Conservation (phyloP, 2,329 filamentous ascomycete genomes). For the Fusarium duplospermum region DNA sequence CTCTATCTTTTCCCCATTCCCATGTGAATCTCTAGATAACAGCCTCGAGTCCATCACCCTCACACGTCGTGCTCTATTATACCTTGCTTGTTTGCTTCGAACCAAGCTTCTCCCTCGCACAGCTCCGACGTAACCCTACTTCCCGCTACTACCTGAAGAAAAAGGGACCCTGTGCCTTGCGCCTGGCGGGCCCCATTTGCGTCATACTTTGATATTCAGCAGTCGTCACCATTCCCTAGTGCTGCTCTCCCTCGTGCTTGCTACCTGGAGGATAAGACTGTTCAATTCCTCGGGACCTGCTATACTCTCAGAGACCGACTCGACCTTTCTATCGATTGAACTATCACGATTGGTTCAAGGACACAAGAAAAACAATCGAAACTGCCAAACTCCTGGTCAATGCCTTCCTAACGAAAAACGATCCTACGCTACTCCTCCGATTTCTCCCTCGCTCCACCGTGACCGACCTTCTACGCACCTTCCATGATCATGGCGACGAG, state of each 20-base stretch:
- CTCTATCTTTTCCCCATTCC: conserved; percentile 9
- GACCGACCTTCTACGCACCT: conserved; percentile 19
- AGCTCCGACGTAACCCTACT: conserved; percentile 20
- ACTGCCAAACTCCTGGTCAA: conserved; percentile 11
- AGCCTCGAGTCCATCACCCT: neutral
- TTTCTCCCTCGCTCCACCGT: conserved; percentile 27
- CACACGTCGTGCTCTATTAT: neutral
- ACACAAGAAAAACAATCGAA: conserved; percentile 12
- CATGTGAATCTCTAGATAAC: conserved; percentile 8
- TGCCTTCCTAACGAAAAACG: conserved; percentile 35
- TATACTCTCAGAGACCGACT: neutral
- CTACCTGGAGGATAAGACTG: conserved; percentile 9
- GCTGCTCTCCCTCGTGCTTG: conserved; percentile 16
- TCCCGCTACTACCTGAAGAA: conserved; percentile 27
- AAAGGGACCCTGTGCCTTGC: conserved; percentile 42
- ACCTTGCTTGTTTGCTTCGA: neutral
- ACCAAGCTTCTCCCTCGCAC: conserved; percentile 12
- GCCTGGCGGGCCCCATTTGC: conserved; percentile 38
- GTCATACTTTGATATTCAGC: conserved; percentile 39
- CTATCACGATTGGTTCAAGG: conserved; percentile 8
- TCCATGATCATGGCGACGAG: conserved; percentile 41
- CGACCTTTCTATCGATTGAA: conserved; percentile 2
- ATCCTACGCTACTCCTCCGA: conserved; percentile 27
- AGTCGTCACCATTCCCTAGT: conserved; percentile 17
- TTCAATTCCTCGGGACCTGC: neutral